Percentiles rank a stretch among this genome's conserved stretches.
These are phyloP conservation scores for Suillus subaureus DNA, from an alignment of 768 basidiomycete genomes.

Conservation along the genomic window DNA sequence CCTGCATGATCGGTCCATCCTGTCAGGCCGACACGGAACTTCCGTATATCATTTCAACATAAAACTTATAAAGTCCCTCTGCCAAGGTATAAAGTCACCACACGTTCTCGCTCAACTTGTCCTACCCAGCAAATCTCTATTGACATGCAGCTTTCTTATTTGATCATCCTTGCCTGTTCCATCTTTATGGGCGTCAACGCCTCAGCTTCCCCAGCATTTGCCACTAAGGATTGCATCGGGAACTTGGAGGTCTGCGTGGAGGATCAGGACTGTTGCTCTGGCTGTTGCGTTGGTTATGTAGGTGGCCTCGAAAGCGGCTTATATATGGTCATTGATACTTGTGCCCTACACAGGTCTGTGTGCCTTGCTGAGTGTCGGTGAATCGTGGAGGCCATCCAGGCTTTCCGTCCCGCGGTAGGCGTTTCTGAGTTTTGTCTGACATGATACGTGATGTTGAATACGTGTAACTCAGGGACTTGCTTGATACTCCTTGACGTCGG, in stretches of 20 bases:
- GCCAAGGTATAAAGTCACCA: background rate
- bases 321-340: background rate
- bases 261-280: background rate
- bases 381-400: background rate
- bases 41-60: background rate
- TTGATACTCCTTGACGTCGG: background rate
- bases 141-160: background rate
- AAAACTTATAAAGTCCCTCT: background rate
- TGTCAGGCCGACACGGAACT: background rate
- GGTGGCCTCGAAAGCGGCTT: background rate
- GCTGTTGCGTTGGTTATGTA: background rate
- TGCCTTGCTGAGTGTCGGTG: background rate
- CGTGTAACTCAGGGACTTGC: background rate
- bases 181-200: background rate
- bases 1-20: background rate
- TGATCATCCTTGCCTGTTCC: background rate
- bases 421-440: background rate
- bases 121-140: background rate
- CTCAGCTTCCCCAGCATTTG: background rate
- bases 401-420: background rate
- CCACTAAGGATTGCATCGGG: background rate
- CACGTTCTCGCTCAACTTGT: background rate
- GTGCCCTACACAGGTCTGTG: background rate
- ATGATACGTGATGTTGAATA: background rate
- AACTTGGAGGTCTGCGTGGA: background rate